These are phyloP conservation scores for Prunus padus DNA, from an alignment of 306 rosid genomes.

Conservation along the genomic window DNA sequence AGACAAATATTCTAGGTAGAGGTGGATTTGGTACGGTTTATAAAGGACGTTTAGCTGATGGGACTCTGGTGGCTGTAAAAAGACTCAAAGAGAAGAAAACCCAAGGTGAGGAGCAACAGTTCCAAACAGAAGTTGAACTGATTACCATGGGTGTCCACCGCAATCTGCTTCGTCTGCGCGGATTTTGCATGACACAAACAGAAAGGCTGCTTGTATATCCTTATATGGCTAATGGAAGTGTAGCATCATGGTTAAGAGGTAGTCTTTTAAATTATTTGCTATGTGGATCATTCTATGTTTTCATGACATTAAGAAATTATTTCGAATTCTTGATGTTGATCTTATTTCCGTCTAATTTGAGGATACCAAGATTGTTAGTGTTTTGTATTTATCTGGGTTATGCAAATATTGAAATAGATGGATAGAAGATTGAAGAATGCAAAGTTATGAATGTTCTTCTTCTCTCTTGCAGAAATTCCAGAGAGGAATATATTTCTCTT, in stretches of 20 bases:
- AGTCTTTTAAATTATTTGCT: constrained; percentile 2
- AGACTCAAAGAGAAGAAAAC: constrained; percentile 91
- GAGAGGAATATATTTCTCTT: too few relatives aligned
- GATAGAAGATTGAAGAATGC: too few relatives aligned
- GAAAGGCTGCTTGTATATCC: constrained; percentile 97
- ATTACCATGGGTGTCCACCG: constrained; percentile 98
- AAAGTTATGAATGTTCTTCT: too few relatives aligned
- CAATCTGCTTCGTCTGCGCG: constrained; percentile 83
- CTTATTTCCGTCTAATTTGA: background rate
- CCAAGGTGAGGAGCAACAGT: constrained; percentile 89
- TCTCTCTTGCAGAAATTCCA: too few relatives aligned
- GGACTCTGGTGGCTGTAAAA: constrained; percentile 86
- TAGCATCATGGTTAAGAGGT: constrained; percentile 97
- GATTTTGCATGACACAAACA: constrained; percentile 97
- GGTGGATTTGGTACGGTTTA: constrained; percentile 99
- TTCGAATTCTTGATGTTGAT: background rate
- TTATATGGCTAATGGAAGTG: constrained; percentile 90
- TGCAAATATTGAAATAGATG: too few relatives aligned
- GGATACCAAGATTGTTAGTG: too few relatives aligned
- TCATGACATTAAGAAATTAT: background rate
- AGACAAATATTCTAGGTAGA: constrained; percentile 74
- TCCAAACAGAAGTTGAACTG: constrained; percentile 96
- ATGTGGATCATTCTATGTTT: background rate
- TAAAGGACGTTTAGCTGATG: constrained; percentile 93
- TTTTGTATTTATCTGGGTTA: too few relatives aligned